These are phyloP conservation scores for Vitis rotundifolia DNA, from an alignment of 164 flowering plant species.

Conservation along the genomic window DNA sequence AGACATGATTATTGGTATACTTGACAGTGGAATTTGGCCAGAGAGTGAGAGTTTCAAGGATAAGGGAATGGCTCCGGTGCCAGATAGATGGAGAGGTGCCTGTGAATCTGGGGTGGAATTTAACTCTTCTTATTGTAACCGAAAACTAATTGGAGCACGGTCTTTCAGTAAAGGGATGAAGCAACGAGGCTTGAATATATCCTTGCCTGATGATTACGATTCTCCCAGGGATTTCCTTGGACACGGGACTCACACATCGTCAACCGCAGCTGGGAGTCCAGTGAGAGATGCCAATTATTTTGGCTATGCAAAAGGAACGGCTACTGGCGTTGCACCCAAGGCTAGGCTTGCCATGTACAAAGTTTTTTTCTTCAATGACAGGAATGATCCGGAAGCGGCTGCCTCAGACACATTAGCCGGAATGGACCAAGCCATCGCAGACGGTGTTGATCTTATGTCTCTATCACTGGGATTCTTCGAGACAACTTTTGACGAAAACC, in stretches of 20 bases:
- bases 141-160: constrained; percentile 41
- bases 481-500: constrained; percentile 20
- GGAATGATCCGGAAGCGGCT: constrained; percentile 1
- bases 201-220: not conserved
- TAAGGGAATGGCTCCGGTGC: constrained; percentile 37
- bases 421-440: constrained; percentile 50
- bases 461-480: constrained; percentile 34
- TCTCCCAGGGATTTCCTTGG: too few relatives aligned
- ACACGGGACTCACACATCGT: too few relatives aligned
- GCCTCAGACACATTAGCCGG: constrained; percentile 37
- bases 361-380: too few relatives aligned
- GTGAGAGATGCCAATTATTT: too few relatives aligned
- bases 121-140: constrained; percentile 38
- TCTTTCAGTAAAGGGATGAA: constrained; percentile 39
- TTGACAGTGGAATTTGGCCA: constrained; percentile 50
- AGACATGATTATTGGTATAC: constrained; percentile 38
- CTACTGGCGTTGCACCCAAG: too few relatives aligned
- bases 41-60: constrained; percentile 41
- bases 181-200: constrained; percentile 15
- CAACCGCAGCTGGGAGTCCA: too few relatives aligned
- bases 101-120: constrained; percentile 38
- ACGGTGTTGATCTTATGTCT: constrained; percentile 46
- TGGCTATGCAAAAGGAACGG: too few relatives aligned
- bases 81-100: constrained; percentile 37
- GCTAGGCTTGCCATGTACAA: too few relatives aligned